Evolutionary conservation across 208 protist species (phyloP).

Genomic region (Trypanosoma vivax): DNA sequence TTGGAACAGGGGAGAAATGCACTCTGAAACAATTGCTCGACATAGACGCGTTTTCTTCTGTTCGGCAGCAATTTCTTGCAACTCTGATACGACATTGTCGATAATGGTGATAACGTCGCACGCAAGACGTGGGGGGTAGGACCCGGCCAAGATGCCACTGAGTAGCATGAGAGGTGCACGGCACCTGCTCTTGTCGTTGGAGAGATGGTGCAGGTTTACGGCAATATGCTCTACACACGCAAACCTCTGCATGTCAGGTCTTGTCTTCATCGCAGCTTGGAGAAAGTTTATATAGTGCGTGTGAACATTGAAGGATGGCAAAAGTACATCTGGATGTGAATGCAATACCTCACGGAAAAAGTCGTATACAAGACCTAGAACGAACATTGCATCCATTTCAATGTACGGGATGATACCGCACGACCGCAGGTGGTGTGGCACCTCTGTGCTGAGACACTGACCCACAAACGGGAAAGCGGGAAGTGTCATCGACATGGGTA

Average conservation of each 20-base stretch:
- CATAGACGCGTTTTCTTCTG: constrained; percentile 59
- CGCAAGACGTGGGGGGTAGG: constrained; percentile 60
- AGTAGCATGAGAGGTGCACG: constrained; percentile 45
- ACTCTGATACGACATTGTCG: constrained; percentile 50
- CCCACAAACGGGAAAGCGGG: constrained; percentile 35
- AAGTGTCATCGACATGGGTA: background rate
- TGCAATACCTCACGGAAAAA: constrained; percentile 61
- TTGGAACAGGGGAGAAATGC: constrained; percentile 53
- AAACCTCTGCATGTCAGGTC: constrained; percentile 24
- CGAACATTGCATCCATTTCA: constrained; percentile 21
- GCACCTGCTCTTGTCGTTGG: constrained; percentile 19
- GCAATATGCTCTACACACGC: constrained; percentile 42
- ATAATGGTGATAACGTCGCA: constrained; percentile 60
- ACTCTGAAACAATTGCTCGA: constrained; percentile 55
- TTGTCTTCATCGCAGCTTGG: constrained; percentile 11
- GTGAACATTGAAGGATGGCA: constrained; percentile 33
- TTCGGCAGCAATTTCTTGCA: constrained; percentile 44
- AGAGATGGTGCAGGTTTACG: constrained; percentile 56
- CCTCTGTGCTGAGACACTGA: constrained; percentile 20
- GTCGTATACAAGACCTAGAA: constrained; percentile 39
- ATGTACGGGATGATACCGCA: constrained; percentile 46
- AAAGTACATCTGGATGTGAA: constrained; percentile 40
- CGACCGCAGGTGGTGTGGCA: constrained; percentile 44
- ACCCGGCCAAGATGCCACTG: constrained; percentile 31
- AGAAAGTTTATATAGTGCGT: constrained; percentile 23